phyloP scores from a whole-genome alignment of 1,284 basidiomycete species.

The Moesziomyces antarcticus region DNA sequence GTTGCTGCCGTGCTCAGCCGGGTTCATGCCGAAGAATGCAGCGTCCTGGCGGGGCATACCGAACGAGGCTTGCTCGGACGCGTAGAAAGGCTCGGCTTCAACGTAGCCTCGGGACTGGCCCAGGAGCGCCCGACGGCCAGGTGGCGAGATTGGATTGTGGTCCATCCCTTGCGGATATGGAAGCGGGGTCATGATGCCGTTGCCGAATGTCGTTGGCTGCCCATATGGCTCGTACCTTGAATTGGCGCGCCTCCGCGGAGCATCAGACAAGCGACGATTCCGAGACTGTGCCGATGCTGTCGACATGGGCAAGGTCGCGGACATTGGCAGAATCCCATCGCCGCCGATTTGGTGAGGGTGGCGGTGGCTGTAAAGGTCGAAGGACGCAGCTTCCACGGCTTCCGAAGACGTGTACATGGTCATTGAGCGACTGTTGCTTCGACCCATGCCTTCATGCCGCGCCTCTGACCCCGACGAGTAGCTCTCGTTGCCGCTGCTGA shows the following conservation, averaged over 20 bases:
- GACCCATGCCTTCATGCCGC: conserved; percentile 17
- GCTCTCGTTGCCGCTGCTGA: conserved; percentile 45
- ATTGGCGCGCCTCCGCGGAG: conserved; percentile 30
- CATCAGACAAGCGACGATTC: conserved; percentile 30
- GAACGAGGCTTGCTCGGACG: conserved; percentile 11
- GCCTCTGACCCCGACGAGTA: conserved; percentile 39
- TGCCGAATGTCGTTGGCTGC: conserved; percentile 6
- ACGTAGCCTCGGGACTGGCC: conserved; percentile 12
- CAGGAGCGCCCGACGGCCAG: conserved; percentile 16
- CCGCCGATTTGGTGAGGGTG: conserved; percentile 47
- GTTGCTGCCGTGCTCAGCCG: conserved; percentile 7
- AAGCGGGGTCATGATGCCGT: conserved; percentile 11
- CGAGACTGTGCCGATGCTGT: conserved; percentile 11
- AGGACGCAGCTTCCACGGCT: conserved; percentile 11
- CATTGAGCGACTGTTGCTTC: conserved; percentile 26
- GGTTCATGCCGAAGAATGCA: conserved; percentile 12
- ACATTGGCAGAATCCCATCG: conserved; percentile 26
- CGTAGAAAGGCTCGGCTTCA: conserved; percentile 7
- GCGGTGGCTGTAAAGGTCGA: conserved; percentile 27
- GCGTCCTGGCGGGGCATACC: conserved; percentile 20
- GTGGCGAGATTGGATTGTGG: conserved; percentile 11
- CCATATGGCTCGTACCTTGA: conserved; percentile 42
- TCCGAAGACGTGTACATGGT: conserved; percentile 27
- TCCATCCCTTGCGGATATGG: conserved; percentile 25
- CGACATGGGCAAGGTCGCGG: conserved; percentile 18